A percentile compares a stretch with the other conserved stretches of the same genome.
These are phyloP conservation scores for Candida glucosophila DNA, from an alignment of 1,139 yeast species.

Conservation along the genomic window DNA sequence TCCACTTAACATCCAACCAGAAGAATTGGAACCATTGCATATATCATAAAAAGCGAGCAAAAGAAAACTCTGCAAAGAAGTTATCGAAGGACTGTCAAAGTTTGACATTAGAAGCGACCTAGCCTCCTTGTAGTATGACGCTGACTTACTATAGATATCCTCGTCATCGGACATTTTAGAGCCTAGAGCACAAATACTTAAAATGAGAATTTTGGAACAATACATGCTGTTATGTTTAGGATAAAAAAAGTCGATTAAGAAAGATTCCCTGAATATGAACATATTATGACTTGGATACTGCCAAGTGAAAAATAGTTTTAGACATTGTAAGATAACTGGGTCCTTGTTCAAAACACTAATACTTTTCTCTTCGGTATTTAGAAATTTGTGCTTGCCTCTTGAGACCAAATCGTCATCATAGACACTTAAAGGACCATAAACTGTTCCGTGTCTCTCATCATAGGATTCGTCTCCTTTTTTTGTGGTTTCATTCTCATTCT, in stretches of 20 bases:
- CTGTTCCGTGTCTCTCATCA: constrained; percentile 13
- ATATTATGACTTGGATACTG: constrained; percentile 57
- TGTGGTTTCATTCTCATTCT: constrained; percentile 3
- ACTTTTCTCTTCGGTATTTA: constrained; percentile 15
- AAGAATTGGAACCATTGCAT: constrained; percentile 45
- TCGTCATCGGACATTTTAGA: constrained; percentile 40
- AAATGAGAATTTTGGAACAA: constrained; percentile 43
- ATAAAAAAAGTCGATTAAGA: constrained; percentile 47
- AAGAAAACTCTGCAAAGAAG: constrained; percentile 41
- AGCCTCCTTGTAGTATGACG: constrained; percentile 39
- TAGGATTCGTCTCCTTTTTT: constrained; percentile 2
- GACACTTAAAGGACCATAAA: constrained; percentile 46
- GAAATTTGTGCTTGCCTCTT: constrained; percentile 10
- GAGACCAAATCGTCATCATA: constrained; percentile 28
- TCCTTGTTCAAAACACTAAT: constrained; percentile 25
- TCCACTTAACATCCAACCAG: constrained; percentile 58
- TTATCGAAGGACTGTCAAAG: constrained; percentile 32
- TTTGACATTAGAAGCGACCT: constrained; percentile 30
- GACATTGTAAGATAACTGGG: constrained; percentile 38
- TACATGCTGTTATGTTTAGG: constrained; percentile 39
- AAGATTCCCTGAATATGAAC: constrained; percentile 60
- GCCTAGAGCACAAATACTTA: constrained; percentile 51
- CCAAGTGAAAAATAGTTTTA: constrained; percentile 54
- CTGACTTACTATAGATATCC: constrained; percentile 26
- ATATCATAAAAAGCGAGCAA: constrained; percentile 50